Conservation (phyloP, 176 grass and related monocot species). For the Oryza meridionalis region DNA sequence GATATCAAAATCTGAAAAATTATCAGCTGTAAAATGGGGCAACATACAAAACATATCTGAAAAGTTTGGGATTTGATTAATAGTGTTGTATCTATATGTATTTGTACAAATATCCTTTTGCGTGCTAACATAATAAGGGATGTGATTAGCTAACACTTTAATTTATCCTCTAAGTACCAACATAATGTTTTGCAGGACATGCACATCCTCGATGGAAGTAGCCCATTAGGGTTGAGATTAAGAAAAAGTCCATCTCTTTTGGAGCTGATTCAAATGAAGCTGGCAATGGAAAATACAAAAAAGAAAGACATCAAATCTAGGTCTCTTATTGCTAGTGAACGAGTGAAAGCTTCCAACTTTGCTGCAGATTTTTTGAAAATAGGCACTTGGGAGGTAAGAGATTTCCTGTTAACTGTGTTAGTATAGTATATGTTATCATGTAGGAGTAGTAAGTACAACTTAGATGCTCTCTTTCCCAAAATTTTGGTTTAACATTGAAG, state of each 20-base stretch:
- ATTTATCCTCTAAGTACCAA: slow-evolving; percentile 1
- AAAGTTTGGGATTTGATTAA: neutral
- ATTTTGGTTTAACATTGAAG: slow-evolving; percentile 17
- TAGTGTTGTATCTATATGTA: neutral
- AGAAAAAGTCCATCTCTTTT: slow-evolving; percentile 72
- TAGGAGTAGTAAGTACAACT: neutral
- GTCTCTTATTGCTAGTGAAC: slow-evolving; percentile 34
- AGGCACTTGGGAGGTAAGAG: slow-evolving; percentile 82
- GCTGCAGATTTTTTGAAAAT: slow-evolving; percentile 66
- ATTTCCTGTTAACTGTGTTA: slow-evolving; percentile 11
- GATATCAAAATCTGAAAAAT: neutral
- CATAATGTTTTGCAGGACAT: slow-evolving; percentile 49
- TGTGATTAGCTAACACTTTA: neutral
- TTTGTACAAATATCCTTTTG: neutral
- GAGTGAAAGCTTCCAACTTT: slow-evolving; percentile 89
- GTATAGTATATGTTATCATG: neutral
- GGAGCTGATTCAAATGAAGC: slow-evolving; percentile 65
- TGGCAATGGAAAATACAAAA: slow-evolving; percentile 50
- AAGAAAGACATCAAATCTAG: slow-evolving; percentile 46
- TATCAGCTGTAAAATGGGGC: neutral
- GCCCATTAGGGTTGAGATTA: slow-evolving; percentile 67
- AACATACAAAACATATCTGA: neutral
- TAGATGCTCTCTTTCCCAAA: neutral
- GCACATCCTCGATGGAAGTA: slow-evolving; percentile 59
- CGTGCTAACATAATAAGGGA: neutral